Percentiles rank a stretch among this genome's conserved stretches.
phyloP scores from a whole-genome alignment of 441 rosid species.

The Kokia cookei region DNA sequence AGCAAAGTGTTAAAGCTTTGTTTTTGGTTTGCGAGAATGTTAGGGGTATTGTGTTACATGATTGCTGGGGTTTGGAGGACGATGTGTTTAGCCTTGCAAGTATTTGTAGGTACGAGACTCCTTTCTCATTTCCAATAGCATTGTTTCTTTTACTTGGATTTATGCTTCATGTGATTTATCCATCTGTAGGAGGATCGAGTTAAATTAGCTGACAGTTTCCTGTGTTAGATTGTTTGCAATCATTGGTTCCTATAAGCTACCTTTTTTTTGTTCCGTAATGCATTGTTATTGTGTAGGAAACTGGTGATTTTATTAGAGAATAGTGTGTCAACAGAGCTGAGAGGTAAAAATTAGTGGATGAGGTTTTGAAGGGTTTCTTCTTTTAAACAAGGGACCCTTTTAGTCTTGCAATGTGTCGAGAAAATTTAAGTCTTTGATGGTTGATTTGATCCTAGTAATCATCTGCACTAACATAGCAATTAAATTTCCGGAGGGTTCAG shows the following conservation, averaged over 20 bases:
- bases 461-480: background rate
- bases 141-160: background rate
- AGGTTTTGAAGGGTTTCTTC: background rate
- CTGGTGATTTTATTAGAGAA: background rate
- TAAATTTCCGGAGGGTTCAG: background rate
- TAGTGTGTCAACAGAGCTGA: background rate
- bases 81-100: conserved; percentile 45
- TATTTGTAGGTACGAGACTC: conserved; percentile 49
- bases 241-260: background rate
- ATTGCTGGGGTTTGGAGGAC: conserved; percentile 75
- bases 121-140: background rate
- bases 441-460: background rate
- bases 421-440: background rate
- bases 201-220: background rate
- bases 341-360: background rate
- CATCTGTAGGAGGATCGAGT: background rate
- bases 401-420: no score
- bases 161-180: background rate
- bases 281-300: background rate
- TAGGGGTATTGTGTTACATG: conserved; percentile 52
- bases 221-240: background rate
- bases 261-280: background rate
- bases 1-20: conserved; percentile 40
- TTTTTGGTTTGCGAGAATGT: conserved; percentile 54
- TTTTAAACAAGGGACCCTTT: background rate